phyloP scores from a whole-genome alignment of 495 filamentous ascomycete species.

The Penicillium riverlandense region DNA sequence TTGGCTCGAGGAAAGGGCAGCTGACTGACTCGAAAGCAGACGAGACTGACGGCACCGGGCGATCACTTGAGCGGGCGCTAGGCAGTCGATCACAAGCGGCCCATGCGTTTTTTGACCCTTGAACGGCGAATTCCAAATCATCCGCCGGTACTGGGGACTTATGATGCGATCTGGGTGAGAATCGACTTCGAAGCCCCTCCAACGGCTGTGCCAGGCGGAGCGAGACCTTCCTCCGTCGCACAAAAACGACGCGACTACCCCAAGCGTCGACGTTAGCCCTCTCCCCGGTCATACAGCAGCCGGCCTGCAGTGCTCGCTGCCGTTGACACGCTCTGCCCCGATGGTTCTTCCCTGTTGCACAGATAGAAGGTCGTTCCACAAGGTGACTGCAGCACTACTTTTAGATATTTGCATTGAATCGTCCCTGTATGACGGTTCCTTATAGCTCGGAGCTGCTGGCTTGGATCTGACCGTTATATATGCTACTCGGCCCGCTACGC shows the following conservation, averaged over 20 bases:
- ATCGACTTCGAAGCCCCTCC: constrained; percentile 1
- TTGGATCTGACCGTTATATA: background rate
- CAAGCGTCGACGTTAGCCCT: background rate
- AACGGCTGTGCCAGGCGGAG: constrained; percentile 15
- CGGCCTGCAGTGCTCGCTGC: constrained; percentile 10
- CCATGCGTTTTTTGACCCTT: constrained; percentile 21
- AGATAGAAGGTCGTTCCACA: constrained; percentile 5
- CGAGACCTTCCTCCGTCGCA: constrained; percentile 10
- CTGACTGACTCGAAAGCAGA: constrained; percentile 18
- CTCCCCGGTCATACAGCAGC: constrained; percentile 15
- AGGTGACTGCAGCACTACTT: constrained; percentile 6
- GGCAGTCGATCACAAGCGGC: constrained; percentile 23
- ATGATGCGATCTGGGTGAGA: too few relatives aligned
- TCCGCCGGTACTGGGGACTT: background rate
- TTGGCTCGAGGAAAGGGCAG: constrained; percentile 10
- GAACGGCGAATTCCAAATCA: constrained; percentile 8
- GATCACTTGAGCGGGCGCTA: constrained; percentile 31
- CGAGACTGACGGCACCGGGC: background rate
- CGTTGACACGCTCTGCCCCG: constrained; percentile 15
- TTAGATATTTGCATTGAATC: too few relatives aligned
- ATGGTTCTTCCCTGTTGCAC: constrained; percentile 6
- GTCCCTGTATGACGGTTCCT: background rate
- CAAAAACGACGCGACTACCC: constrained; percentile 10
- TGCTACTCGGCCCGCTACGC: too few relatives aligned
- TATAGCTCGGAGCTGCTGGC: background rate